phyloP scores from a whole-genome alignment of 768 basidiomycete genomes.

The Asterophora lycoperdoides region DNA sequence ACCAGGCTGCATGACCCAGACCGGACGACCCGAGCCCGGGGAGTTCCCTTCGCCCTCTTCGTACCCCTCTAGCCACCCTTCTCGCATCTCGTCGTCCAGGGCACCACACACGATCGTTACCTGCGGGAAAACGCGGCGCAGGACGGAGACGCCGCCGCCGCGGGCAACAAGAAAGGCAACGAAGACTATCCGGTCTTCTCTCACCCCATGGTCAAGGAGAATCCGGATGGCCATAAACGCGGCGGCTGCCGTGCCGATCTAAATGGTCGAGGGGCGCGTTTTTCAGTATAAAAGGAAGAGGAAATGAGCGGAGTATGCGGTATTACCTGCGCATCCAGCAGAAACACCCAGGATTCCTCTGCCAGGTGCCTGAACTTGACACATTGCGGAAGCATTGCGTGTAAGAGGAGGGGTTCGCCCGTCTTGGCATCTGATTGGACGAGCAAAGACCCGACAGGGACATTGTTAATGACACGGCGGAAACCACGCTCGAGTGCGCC shows the following conservation, averaged over 20 bases:
- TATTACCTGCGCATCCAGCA: constrained; percentile 82
- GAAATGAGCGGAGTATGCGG: neutral
- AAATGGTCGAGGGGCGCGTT: neutral
- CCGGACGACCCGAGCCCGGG: constrained; percentile 52
- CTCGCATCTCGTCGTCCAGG: constrained; percentile 72
- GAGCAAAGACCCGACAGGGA: constrained; percentile 82
- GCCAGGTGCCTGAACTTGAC: constrained; percentile 66
- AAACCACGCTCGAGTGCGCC: constrained; percentile 90
- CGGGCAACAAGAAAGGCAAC: constrained; percentile 85
- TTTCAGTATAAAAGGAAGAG: neutral
- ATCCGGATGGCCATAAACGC: constrained; percentile 95
- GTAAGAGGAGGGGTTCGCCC: constrained; percentile 85
- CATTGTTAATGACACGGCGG: constrained; percentile 81
- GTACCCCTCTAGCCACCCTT: constrained; percentile 64
- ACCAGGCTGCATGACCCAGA: constrained; percentile 84
- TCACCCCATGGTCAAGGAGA: constrained; percentile 88
- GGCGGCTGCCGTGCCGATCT: constrained; percentile 93
- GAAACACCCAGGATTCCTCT: constrained; percentile 70
- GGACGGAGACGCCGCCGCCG: constrained; percentile 71
- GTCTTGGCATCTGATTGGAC: constrained; percentile 83
- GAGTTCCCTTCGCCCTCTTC: constrained; percentile 42
- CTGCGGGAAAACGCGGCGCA: constrained; percentile 78
- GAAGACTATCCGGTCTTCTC: constrained; percentile 81
- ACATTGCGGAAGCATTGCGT: constrained; percentile 72
- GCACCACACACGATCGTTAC: constrained; percentile 84